These are phyloP conservation scores for Plasmopara muralis DNA, from an alignment of 352 stramenopile species.

Conservation along the genomic window DNA sequence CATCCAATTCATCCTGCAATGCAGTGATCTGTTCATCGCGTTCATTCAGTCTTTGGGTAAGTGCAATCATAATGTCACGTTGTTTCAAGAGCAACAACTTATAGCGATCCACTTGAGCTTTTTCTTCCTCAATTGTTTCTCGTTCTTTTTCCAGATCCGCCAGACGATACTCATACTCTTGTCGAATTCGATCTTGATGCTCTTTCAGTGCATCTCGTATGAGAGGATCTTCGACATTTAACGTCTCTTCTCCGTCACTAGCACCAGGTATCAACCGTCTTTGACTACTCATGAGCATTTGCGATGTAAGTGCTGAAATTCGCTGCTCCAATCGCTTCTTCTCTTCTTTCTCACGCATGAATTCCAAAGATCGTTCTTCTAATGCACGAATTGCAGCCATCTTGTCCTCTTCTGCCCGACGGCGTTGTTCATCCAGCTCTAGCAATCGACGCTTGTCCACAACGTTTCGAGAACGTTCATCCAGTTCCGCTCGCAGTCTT, in stretches of 20 bases:
- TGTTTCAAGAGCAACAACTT: slow-evolving; percentile 95
- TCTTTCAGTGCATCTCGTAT: slow-evolving; percentile 82
- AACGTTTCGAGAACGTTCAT: slow-evolving; percentile 89
- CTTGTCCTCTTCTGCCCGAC: slow-evolving; percentile 90
- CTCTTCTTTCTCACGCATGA: slow-evolving; percentile 94
- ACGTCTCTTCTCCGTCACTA: slow-evolving; percentile 19
- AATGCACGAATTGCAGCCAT: slow-evolving; percentile 91
- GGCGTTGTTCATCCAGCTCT: slow-evolving; percentile 84
- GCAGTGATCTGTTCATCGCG: slow-evolving; percentile 93
- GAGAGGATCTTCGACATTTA: slow-evolving; percentile 69
- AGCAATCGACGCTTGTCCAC: slow-evolving; percentile 90
- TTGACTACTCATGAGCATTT: slow-evolving; percentile 88
- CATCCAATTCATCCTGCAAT: slow-evolving; percentile 93
- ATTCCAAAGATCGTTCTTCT: slow-evolving; percentile 87
- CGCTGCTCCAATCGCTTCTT: slow-evolving; percentile 92
- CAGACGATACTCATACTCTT: slow-evolving; percentile 88
- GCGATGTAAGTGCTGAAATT: slow-evolving; percentile 88
- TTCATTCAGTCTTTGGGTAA: slow-evolving; percentile 93
- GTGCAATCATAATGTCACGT: slow-evolving; percentile 94
- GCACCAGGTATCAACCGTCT: slow-evolving; percentile 19
- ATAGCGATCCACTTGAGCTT: slow-evolving; percentile 93
- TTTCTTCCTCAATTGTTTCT: slow-evolving; percentile 92
- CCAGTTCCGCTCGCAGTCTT: slow-evolving; percentile 86
- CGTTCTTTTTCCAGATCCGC: slow-evolving; percentile 91
- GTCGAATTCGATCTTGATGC: slow-evolving; percentile 85